phyloP scores from a whole-genome alignment of 2,329 filamentous ascomycete genomes.

The Laburnicola sp. region DNA sequence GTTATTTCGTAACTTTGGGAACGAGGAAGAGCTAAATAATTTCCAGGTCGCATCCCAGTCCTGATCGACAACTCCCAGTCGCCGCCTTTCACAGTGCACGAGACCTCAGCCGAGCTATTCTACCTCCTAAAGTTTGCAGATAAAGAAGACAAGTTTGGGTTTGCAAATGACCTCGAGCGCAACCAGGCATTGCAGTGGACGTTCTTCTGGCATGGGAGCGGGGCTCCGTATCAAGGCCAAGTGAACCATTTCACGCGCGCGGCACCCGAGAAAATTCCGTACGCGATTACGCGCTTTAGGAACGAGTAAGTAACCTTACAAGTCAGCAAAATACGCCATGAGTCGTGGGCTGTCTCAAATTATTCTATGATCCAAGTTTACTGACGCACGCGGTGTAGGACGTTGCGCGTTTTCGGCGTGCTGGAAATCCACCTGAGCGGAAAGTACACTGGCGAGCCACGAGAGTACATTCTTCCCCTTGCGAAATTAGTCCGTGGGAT shows the following conservation, averaged over 20 bases:
- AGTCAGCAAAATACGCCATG: too few relatives aligned
- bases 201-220: constrained; percentile 58
- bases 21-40: constrained; percentile 20
- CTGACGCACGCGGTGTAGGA: constrained; percentile 46
- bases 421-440: constrained; percentile 59
- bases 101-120: constrained; percentile 57
- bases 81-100: constrained; percentile 57
- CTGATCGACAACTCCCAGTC: constrained; percentile 64
- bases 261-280: constrained; percentile 16
- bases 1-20: background rate
- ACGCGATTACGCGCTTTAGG: constrained; percentile 47
- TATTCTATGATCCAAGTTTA: too few relatives aligned
- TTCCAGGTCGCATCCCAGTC: constrained; percentile 59
- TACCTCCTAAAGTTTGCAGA: constrained; percentile 59
- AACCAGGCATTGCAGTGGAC: constrained; percentile 57
- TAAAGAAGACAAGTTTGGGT: constrained; percentile 55
- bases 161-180: constrained; percentile 56
- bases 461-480: constrained; percentile 47
- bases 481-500: too few relatives aligned
- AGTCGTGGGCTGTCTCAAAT: too few relatives aligned
- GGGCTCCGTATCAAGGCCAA: constrained; percentile 49
- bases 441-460: constrained; percentile 53
- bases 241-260: constrained; percentile 50
- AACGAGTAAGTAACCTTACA: constrained; percentile 44
- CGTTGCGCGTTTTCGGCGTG: constrained; percentile 57